Evolutionary conservation across 163 green algal genomes (phyloP).

Genomic region (Prototheca cutis): DNA sequence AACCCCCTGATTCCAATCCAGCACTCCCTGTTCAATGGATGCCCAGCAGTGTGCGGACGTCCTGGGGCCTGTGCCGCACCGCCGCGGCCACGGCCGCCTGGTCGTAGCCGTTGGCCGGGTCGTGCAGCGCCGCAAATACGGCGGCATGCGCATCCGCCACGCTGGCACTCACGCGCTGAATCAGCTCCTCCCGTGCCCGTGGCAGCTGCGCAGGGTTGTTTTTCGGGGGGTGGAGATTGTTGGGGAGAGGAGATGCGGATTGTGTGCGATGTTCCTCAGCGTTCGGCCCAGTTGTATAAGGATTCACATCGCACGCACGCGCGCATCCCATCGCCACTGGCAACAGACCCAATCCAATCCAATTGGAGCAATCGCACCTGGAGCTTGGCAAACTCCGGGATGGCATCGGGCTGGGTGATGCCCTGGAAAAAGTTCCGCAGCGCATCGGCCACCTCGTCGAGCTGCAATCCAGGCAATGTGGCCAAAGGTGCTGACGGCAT

Average conservation of each 20-base stretch:
- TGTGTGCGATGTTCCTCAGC: too few species aligned
- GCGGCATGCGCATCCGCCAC: conserved; percentile 52
- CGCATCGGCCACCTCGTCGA: conserved; percentile 42
- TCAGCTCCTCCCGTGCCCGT: conserved; percentile 27
- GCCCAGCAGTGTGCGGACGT: conserved; percentile 51
- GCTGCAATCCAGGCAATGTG: too few species aligned
- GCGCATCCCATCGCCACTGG: too few species aligned
- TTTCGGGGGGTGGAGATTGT: neutral
- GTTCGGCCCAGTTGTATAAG: too few species aligned
- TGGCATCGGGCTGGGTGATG: conserved; percentile 49
- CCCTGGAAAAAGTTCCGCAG: conserved; percentile 55
- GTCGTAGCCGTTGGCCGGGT: conserved; percentile 51
- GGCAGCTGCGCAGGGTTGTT: conserved; percentile 25
- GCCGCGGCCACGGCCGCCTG: conserved; percentile 21
- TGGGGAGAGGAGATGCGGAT: neutral
- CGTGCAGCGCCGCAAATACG: conserved; percentile 46
- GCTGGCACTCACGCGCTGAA: conserved; percentile 26
- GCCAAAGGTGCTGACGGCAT: too few species aligned
- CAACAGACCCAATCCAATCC: too few species aligned
- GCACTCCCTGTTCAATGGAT: conserved; percentile 7
- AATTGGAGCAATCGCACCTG: too few species aligned
- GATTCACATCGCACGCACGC: too few species aligned
- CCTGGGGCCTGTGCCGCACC: conserved; percentile 52
- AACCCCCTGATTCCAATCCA: too few species aligned
- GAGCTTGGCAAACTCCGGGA: conserved; percentile 76